Base-by-base conservation (phyloP, 805 yeast genomes). In the Saturnispora saitoi region DNA sequence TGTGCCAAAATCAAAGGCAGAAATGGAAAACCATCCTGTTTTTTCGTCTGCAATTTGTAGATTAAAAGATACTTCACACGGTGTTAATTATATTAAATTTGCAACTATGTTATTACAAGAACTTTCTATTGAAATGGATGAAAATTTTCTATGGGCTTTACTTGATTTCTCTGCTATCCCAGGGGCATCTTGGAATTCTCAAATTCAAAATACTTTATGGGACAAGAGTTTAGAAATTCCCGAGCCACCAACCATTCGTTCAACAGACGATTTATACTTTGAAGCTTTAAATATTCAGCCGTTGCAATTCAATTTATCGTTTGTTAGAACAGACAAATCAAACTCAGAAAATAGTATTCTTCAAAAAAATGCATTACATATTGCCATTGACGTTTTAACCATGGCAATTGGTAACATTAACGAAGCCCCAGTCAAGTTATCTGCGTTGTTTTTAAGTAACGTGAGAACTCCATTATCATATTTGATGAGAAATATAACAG, bases 351-450 rank as follows among this genome's bases (percentile, higher is more conserved):
- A 75, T 32, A 75, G 81, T 11, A 67, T 71, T 0, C 63, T 76
- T 2, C 69, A 85, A 2, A 81, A 79, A 42, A 83, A 81, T 54
- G 71, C 93, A 0, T 62, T 90, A 44, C 76, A 83, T 76, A 84
- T 86, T 63, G 79, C 88, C 53, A 72, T 87, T 55, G 88, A 93
- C 62, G 81, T 91, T 34, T 70, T 93, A 51, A 89, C 97, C 0
- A 90, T 91, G 97, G 95, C 99, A 0, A 78, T 93, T 53, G 99
- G 98, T 24, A 93, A 91, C 63, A 86, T 95, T 51, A 91, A 91
- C 61, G 97, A 93, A 65, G 99, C 99, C 0, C 98, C 98, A 1
- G 86, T 93, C 40, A 78, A 84, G 58, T 69, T 93, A 62, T 88
- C 91, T 59, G 89, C 98, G 0, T 71, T 95, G 56, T 75, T 88